phyloP scores from a whole-genome alignment of 2,329 filamentous ascomycete species.

The Nemania sp. region DNA sequence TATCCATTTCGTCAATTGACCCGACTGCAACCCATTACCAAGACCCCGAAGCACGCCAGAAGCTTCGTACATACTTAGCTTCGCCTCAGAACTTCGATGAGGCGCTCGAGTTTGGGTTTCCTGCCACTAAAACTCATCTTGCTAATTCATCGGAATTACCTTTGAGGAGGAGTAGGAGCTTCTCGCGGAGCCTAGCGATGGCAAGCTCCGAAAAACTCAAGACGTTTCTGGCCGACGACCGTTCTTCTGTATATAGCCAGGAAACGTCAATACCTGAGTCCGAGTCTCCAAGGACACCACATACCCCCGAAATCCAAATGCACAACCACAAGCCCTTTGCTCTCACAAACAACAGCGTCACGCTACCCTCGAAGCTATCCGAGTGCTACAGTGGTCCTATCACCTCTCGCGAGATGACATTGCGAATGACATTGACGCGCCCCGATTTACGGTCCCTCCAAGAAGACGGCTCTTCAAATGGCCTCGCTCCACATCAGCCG shows the following conservation, averaged over 20 bases:
- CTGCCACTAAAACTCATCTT: slow-evolving; percentile 56
- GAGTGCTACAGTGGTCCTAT: slow-evolving; percentile 55
- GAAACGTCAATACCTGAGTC: slow-evolving; percentile 58
- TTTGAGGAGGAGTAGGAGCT: slow-evolving; percentile 30
- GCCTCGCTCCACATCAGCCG: slow-evolving; percentile 33
- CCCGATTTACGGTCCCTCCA: slow-evolving; percentile 81
- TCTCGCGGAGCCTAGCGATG: slow-evolving; percentile 27
- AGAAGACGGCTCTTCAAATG: slow-evolving; percentile 66
- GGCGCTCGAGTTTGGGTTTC: slow-evolving; percentile 91
- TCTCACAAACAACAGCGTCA: slow-evolving; percentile 34
- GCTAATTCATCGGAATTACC: slow-evolving; percentile 41
- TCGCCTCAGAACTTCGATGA: slow-evolving; percentile 96
- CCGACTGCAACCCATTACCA: slow-evolving; percentile 80
- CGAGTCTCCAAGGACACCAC: slow-evolving; percentile 62
- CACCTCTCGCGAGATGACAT: slow-evolving; percentile 83
- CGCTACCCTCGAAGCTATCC: slow-evolving; percentile 36
- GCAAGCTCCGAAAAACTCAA: slow-evolving; percentile 55
- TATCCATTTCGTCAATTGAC: slow-evolving; percentile 62
- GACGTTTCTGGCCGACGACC: slow-evolving; percentile 51
- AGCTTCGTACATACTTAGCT: slow-evolving; percentile 81
- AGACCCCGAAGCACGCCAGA: slow-evolving; percentile 84
- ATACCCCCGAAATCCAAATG: slow-evolving; percentile 48
- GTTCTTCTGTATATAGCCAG: slow-evolving; percentile 58
- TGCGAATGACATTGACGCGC: slow-evolving; percentile 92
- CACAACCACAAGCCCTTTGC: slow-evolving; percentile 29